These are phyloP conservation scores for Staphylotrichum tortipilum DNA, from an alignment of 495 filamentous ascomycete species.

Conservation along the genomic window DNA sequence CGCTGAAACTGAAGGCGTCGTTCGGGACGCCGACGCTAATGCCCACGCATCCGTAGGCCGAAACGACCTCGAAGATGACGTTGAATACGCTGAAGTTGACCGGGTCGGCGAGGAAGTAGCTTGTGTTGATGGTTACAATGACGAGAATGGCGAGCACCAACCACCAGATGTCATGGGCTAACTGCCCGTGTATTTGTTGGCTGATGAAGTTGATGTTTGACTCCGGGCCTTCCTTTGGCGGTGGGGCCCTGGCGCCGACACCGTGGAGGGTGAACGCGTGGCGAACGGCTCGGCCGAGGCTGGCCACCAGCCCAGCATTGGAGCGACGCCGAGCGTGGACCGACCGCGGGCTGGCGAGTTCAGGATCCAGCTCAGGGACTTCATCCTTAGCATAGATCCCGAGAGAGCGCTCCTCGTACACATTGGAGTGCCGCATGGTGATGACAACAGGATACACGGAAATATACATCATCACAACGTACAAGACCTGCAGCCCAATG, in stretches of 20 bases:
- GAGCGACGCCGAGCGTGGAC: constrained; percentile 11
- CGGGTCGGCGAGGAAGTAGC: constrained; percentile 56
- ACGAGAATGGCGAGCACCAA: constrained; percentile 61
- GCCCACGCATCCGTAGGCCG: constrained; percentile 79
- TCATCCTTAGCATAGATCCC: constrained; percentile 54
- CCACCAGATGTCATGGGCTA: constrained; percentile 84
- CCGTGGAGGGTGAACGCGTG: constrained; percentile 33
- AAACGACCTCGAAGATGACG: constrained; percentile 76
- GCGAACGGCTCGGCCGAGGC: constrained; percentile 21
- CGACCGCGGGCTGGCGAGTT: neutral
- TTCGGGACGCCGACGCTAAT: constrained; percentile 65
- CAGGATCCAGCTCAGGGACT: constrained; percentile 5
- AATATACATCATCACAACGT: constrained; percentile 93
- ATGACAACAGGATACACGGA: constrained; percentile 70
- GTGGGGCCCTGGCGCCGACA: constrained; percentile 23
- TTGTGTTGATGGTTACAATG: constrained; percentile 65
- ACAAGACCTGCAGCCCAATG: constrained; percentile 66
- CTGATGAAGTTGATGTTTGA: constrained; percentile 41
- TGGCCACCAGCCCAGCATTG: constrained; percentile 12
- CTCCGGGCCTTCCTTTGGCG: constrained; percentile 15
- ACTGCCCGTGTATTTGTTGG: constrained; percentile 67
- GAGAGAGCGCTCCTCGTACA: constrained; percentile 58
- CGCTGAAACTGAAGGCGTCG: constrained; percentile 62
- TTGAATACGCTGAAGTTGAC: constrained; percentile 71
- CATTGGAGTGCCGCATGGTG: constrained; percentile 56